Conservation (phyloP, 805 yeast species). For the Kuraishia capsulata region DNA sequence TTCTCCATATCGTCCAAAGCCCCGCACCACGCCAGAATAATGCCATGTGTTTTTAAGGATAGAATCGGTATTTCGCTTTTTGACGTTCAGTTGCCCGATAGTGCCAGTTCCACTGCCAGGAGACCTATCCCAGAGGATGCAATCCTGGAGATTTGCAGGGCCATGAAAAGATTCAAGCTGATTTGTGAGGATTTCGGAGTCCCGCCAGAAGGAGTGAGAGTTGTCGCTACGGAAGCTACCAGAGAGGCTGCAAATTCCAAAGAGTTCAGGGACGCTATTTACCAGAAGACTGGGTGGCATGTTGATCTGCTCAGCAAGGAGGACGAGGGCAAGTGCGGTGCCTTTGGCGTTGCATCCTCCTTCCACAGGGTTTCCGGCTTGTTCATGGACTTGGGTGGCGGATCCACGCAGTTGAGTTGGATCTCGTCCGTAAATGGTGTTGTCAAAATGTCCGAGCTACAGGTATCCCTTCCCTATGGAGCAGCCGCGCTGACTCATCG, state of each 20-base stretch:
- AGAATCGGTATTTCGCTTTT: constrained; percentile 61
- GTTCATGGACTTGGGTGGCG: constrained; percentile 70
- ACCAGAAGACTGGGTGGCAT: constrained; percentile 55
- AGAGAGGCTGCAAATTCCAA: constrained; percentile 59
- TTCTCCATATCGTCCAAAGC: constrained; percentile 66
- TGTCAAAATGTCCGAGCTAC: constrained; percentile 42
- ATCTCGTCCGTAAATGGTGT: constrained; percentile 47
- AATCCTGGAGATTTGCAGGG: constrained; percentile 48
- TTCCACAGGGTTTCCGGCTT: constrained; percentile 59
- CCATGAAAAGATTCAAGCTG: constrained; percentile 57
- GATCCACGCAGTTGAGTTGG: constrained; percentile 65
- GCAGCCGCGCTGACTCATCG: constrained; percentile 59
- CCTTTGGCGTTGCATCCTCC: constrained; percentile 69
- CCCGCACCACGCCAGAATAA: constrained; percentile 60
- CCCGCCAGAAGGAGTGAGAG: constrained; percentile 44
- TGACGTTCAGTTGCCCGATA: constrained; percentile 41
- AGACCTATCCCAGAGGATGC: constrained; percentile 50
- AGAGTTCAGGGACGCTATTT: constrained; percentile 47
- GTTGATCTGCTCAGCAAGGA: constrained; percentile 50
- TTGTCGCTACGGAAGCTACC: constrained; percentile 70
- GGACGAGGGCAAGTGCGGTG: constrained; percentile 60
- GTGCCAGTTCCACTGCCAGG: constrained; percentile 16
- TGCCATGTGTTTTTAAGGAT: constrained; percentile 75
- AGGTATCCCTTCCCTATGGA: constrained; percentile 65
- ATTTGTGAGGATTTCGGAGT: constrained; percentile 74